Evolutionary conservation across 73 alveolate species (phyloP).

Genomic region (Tetrahymena thermophila): DNA sequence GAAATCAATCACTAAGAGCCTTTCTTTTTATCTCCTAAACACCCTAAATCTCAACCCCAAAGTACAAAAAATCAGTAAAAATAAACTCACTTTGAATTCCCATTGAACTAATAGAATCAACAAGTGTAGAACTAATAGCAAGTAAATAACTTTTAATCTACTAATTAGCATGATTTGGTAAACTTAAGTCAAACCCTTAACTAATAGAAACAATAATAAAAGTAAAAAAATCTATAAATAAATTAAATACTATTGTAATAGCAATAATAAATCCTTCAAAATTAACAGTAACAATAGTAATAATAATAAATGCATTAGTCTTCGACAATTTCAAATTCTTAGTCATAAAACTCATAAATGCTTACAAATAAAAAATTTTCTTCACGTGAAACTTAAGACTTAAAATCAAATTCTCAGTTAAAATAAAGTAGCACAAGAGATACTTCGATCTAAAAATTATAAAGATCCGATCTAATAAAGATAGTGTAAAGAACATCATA

Average conservation of each 20-base stretch:
- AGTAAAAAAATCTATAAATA: neutral
- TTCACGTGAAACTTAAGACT: neutral
- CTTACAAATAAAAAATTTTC: neutral
- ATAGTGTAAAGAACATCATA: neutral
- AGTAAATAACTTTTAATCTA: neutral
- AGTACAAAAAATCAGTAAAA: neutral
- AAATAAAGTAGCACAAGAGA: neutral
- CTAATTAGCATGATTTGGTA: neutral
- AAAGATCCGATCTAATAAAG: neutral
- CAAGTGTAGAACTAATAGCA: neutral
- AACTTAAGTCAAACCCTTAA: neutral
- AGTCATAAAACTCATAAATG: neutral
- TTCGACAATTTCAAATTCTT: neutral
- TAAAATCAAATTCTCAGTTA: neutral
- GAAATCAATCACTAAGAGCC: neutral
- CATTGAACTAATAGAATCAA: neutral
- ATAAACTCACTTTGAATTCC: neutral
- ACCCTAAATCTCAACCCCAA: neutral
- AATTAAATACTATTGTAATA: neutral
- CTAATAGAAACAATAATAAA: neutral
- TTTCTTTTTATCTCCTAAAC: neutral
- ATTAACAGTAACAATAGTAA: no score
- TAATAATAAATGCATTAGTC: neutral
- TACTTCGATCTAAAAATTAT: neutral
- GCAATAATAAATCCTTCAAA: neutral